A percentile compares a stretch with the other conserved stretches of the same genome.
phyloP scores from a whole-genome alignment of 2,329 filamentous ascomycete species.

The Neonectria coccinea region DNA sequence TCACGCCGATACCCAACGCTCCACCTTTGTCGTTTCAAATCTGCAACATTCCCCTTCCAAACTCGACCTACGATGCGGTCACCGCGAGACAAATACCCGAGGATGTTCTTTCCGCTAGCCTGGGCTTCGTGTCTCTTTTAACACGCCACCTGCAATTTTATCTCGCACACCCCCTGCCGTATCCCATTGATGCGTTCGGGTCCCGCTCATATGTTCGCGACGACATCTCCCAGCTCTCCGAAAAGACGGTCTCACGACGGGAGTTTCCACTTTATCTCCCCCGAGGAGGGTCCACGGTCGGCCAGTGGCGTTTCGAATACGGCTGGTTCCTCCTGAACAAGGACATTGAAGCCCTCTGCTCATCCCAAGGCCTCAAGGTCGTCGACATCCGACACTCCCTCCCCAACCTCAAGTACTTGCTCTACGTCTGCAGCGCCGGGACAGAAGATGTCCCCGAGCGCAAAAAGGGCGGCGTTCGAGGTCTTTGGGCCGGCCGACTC shows the following conservation, averaged over 20 bases:
- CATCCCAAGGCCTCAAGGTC: slow-evolving; percentile 77
- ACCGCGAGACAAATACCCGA: slow-evolving; percentile 65
- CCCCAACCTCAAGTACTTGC: slow-evolving; percentile 91
- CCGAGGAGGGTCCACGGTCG: slow-evolving; percentile 69
- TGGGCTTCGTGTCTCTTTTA: slow-evolving; percentile 83
- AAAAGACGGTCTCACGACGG: slow-evolving; percentile 64
- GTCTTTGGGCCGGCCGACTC: slow-evolving; percentile 64
- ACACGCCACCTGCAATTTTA: slow-evolving; percentile 85
- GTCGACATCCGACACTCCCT: slow-evolving; percentile 93
- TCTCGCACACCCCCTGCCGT: slow-evolving; percentile 81
- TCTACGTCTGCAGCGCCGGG: slow-evolving; percentile 90
- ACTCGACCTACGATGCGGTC: slow-evolving; percentile 75
- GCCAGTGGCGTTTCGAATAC: slow-evolving; percentile 94
- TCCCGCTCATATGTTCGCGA: slow-evolving; percentile 83
- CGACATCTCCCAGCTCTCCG: slow-evolving; percentile 70
- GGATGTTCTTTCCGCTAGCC: slow-evolving; percentile 80
- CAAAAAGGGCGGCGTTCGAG: slow-evolving; percentile 71
- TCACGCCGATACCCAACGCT: slow-evolving; percentile 69
- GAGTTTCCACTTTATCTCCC: slow-evolving; percentile 84
- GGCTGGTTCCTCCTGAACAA: slow-evolving; percentile 98
- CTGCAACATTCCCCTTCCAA: slow-evolving; percentile 80
- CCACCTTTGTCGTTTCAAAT: slow-evolving; percentile 85
- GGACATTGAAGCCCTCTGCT: slow-evolving; percentile 80
- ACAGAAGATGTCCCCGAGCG: slow-evolving; percentile 71
- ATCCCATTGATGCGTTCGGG: slow-evolving; percentile 78